Evolutionary conservation across 1,139 yeast genomes (phyloP).

Genomic region (Yamadazyma aaseri): DNA sequence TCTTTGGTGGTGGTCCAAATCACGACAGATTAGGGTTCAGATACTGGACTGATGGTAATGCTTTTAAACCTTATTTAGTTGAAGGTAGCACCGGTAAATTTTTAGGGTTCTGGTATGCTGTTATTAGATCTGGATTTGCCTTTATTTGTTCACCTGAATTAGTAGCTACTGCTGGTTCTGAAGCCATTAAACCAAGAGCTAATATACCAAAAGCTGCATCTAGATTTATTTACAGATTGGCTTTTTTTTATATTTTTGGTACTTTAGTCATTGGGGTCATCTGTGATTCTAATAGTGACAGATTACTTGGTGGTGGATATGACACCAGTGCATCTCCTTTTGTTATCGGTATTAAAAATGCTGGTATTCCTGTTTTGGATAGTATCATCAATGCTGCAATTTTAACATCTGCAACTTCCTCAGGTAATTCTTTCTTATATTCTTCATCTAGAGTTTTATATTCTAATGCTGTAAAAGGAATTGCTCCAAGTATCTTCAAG

Average conservation of each 20-base stretch:
- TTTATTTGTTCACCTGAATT: conserved; percentile 43
- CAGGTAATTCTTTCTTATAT: conserved; percentile 72
- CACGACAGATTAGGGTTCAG: conserved; percentile 61
- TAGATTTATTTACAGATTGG: conserved; percentile 47
- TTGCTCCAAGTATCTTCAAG: conserved; percentile 58
- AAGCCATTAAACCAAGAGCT: conserved; percentile 44
- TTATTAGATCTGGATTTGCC: conserved; percentile 40
- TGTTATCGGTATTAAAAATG: conserved; percentile 53
- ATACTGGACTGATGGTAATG: conserved; percentile 63
- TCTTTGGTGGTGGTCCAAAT: conserved; percentile 54
- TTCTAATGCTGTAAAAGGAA: conserved; percentile 60
- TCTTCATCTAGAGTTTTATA: conserved; percentile 69
- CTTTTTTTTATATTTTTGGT: conserved; percentile 46
- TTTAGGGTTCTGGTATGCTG: conserved; percentile 40
- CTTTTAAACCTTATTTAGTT: conserved; percentile 46
- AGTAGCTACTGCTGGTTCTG: conserved; percentile 41
- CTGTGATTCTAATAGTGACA: conserved; percentile 33
- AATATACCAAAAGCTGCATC: conserved; percentile 46
- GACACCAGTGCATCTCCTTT: conserved; percentile 53
- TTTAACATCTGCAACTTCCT: conserved; percentile 65
- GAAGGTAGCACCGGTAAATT: conserved; percentile 60
- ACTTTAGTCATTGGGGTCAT: conserved; percentile 49
- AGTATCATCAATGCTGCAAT: conserved; percentile 70
- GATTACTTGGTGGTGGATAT: conserved; percentile 32
- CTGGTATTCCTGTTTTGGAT: conserved; percentile 59